A percentile compares a stretch with the other conserved stretches of the same genome.
Conservation (phyloP, 768 basidiomycete species). For the Fistulinella prunicolor region DNA sequence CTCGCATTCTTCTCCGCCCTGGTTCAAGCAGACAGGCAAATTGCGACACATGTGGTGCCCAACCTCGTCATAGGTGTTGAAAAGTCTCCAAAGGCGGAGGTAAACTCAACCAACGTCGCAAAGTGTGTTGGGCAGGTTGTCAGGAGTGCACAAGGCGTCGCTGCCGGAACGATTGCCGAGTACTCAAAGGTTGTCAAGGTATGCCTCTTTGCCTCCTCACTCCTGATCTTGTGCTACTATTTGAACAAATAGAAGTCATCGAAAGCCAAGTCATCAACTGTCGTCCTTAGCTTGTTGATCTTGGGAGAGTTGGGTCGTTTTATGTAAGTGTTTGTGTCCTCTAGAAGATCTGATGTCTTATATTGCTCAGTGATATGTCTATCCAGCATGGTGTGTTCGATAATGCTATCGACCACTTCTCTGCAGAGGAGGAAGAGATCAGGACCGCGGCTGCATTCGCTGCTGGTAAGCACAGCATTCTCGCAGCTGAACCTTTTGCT, state of each 20-base stretch:
- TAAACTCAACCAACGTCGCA: conserved; percentile 68
- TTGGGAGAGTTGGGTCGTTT: conserved; percentile 92
- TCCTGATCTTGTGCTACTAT: not conserved
- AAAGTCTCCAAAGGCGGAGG: conserved; percentile 58
- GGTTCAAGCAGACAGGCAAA: conserved; percentile 78
- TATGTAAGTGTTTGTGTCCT: conserved; percentile 47
- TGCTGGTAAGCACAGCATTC: conserved; percentile 52
- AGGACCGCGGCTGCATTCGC: conserved; percentile 93
- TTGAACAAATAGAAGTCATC: conserved; percentile 40
- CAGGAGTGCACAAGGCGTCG: conserved; percentile 61
- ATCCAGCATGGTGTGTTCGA: conserved; percentile 76
- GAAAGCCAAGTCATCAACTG: conserved; percentile 61
- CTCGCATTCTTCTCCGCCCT: conserved; percentile 79
- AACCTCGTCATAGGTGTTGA: conserved; percentile 65
- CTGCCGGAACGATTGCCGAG: conserved; percentile 81
- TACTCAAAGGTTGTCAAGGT: conserved; percentile 83
- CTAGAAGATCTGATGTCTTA: conserved; percentile 1
- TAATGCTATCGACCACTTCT: conserved; percentile 69
- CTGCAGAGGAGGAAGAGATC: conserved; percentile 78
- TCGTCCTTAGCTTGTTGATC: conserved; percentile 82
- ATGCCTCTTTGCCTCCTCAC: conserved; percentile 1
- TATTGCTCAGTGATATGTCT: conserved; percentile 72
- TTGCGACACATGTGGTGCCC: conserved; percentile 79
- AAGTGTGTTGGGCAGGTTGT: conserved; percentile 85
- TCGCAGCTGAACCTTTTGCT: not conserved